Conservation (phyloP, 2,329 filamentous ascomycete species). For the Acrocalymma vagum region DNA sequence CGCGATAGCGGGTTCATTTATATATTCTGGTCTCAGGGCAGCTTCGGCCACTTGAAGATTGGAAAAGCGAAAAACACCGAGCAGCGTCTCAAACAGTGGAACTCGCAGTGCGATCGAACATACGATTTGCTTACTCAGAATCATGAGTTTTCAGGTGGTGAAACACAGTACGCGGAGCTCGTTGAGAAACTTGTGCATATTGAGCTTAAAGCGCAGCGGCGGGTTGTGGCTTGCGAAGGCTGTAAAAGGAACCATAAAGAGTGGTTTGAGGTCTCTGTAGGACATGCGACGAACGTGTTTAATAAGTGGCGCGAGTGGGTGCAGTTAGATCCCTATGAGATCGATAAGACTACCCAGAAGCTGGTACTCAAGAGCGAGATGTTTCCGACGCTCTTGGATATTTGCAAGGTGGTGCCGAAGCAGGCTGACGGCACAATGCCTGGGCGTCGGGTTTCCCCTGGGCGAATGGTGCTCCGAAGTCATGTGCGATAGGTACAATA, state of each 20-base stretch:
- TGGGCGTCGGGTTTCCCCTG: no score
- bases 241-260: conserved; percentile 85
- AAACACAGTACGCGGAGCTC: conserved; percentile 81
- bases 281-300: conserved; percentile 13
- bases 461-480: no score
- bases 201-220: conserved; percentile 70
- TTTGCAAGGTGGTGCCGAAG: no score
- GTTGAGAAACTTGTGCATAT: conserved; percentile 88
- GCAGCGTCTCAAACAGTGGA: conserved; percentile 16
- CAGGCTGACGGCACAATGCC: no score
- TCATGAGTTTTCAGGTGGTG: conserved; percentile 42
- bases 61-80: conserved; percentile 17
- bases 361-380: no score
- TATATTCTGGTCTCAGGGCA: conserved; percentile 21
- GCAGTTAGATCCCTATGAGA: conserved; percentile 11
- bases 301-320: conserved; percentile 25
- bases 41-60: conserved; percentile 26
- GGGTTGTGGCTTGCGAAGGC: conserved; percentile 68
- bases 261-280: conserved; percentile 78
- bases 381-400: no score
- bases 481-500: no score
- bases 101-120: conserved; percentile 11
- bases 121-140: conserved; percentile 12
- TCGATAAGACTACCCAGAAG: no score
- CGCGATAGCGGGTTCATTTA: conserved; percentile 18